Evolutionary conservation across 2,329 filamentous ascomycete species (phyloP).

Genomic region (Onygenales sp.): DNA sequence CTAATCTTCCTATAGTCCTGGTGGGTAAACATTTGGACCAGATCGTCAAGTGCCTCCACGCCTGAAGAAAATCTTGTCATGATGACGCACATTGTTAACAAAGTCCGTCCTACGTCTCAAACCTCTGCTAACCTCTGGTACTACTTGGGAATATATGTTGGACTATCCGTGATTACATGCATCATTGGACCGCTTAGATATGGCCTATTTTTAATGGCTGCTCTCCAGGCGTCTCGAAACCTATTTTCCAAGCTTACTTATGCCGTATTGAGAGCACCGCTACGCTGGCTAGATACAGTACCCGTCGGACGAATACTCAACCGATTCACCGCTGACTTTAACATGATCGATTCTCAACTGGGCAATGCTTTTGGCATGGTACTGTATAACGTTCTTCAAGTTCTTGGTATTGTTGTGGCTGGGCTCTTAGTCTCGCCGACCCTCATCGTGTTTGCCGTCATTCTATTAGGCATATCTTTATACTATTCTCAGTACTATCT

Average conservation of each 20-base stretch:
- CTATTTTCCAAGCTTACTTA: constrained; percentile 60
- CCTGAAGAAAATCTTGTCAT: constrained; percentile 7
- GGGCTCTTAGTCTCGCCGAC: constrained; percentile 57
- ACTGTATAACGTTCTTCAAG: constrained; percentile 49
- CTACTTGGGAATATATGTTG: constrained; percentile 61
- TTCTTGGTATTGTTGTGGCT: constrained; percentile 58
- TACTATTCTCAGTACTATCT: constrained; percentile 55
- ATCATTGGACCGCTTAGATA: constrained; percentile 54
- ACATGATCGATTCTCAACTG: constrained; percentile 59
- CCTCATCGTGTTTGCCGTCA: constrained; percentile 52
- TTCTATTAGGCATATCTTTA: constrained; percentile 50
- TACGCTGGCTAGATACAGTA: constrained; percentile 74
- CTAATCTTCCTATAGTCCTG: constrained; percentile 25
- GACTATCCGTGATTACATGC: constrained; percentile 48
- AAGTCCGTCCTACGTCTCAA: background rate
- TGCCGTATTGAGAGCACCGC: constrained; percentile 58
- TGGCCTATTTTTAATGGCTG: constrained; percentile 54
- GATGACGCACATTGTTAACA: constrained; percentile 8
- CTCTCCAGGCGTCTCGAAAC: constrained; percentile 57
- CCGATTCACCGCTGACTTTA: constrained; percentile 69
- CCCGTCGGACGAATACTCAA: constrained; percentile 69
- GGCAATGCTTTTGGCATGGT: constrained; percentile 55
- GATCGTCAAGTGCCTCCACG: constrained; percentile 17
- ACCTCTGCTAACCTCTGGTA: constrained; percentile 38
- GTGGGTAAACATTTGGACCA: constrained; percentile 41